A percentile compares a stretch with the other conserved stretches of the same genome.
Evolutionary conservation across 495 filamentous ascomycete genomes (phyloP).

Genomic region (Ascobolus immersus): DNA sequence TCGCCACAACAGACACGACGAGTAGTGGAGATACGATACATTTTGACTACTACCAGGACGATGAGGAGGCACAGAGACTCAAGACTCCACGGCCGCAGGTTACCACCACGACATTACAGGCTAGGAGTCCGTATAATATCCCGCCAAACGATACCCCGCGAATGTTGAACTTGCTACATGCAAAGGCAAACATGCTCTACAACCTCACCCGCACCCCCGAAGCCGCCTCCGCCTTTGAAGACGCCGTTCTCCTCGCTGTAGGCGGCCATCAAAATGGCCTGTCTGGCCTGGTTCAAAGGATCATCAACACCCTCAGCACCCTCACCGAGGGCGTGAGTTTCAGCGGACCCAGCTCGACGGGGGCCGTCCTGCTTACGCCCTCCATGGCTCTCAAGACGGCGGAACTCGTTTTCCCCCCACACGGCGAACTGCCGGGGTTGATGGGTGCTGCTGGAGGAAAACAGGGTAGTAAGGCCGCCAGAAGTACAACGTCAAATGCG

Average conservation of each 20-base stretch:
- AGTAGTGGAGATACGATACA: too few relatives aligned
- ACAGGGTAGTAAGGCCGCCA: conserved; percentile 51
- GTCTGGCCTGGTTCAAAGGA: conserved; percentile 52
- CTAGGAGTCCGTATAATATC: conserved; percentile 52
- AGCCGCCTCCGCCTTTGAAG: conserved; percentile 79
- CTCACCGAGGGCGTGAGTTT: conserved; percentile 15
- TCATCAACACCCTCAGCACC: conserved; percentile 44
- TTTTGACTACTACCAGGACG: conserved; percentile 22
- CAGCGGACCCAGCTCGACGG: conserved; percentile 8
- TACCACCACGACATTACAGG: conserved; percentile 12
- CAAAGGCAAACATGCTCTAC: conserved; percentile 97
- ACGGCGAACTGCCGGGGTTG: conserved; percentile 60
- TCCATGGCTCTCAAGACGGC: conserved; percentile 65
- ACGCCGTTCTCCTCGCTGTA: conserved; percentile 71
- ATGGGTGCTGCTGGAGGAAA: conserved; percentile 45
- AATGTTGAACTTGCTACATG: conserved; percentile 76
- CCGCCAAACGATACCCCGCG: conserved; percentile 76
- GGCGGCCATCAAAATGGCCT: conserved; percentile 49
- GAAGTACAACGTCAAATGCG: conserved; percentile 88
- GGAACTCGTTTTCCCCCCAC: conserved; percentile 51
- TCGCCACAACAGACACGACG: conserved; percentile 4
- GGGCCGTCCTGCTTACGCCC: conserved; percentile 55
- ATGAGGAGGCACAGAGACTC: conserved; percentile 17
- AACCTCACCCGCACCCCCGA: conserved; percentile 58
- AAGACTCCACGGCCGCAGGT: conserved; percentile 11